phyloP scores from a whole-genome alignment of 83 land plant species.

The Diphasiastrum complanatum region DNA sequence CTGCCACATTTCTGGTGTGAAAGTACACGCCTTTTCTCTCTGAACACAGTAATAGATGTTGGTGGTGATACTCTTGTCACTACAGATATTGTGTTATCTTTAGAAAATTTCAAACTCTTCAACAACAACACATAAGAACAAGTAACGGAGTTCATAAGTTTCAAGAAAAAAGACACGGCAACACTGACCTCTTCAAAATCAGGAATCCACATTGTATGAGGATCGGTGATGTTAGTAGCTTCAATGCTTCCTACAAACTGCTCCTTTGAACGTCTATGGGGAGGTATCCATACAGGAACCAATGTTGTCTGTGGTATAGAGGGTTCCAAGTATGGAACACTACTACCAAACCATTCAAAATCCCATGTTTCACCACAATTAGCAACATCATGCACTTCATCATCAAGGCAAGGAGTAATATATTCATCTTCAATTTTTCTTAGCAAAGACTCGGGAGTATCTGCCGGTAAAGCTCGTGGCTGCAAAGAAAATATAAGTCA shows the following conservation, averaged over 20 bases:
- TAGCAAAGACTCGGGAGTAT: slow-evolving; percentile 52
- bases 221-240: slow-evolving; percentile 1
- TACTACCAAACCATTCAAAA: slow-evolving; percentile 88
- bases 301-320: slow-evolving; percentile 52
- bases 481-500: slow-evolving; percentile 28
- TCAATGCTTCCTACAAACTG: neutral
- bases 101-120: neutral
- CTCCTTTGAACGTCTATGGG: slow-evolving; percentile 50
- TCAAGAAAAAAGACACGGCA: too few relatives aligned
- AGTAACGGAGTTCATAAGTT: neutral
- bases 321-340: slow-evolving; percentile 49
- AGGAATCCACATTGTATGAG: slow-evolving; percentile 31
- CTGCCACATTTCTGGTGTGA: too few relatives aligned
- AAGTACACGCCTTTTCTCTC: too few relatives aligned
- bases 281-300: slow-evolving; percentile 80
- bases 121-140: too few relatives aligned
- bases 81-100: too few relatives aligned
- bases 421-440: slow-evolving; percentile 59
- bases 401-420: slow-evolving; percentile 61
- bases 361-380: slow-evolving; percentile 81
- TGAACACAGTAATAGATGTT: too few relatives aligned
- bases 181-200: slow-evolving; percentile 33
- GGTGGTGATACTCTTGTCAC: too few relatives aligned
- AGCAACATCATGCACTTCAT: slow-evolving; percentile 50
- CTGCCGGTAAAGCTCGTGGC: slow-evolving; percentile 76